Evolutionary conservation across 805 yeast genomes (phyloP), one percentile per base, ranked within the genome.

Genomic region (Wickerhamomyces queroliae): DNA sequence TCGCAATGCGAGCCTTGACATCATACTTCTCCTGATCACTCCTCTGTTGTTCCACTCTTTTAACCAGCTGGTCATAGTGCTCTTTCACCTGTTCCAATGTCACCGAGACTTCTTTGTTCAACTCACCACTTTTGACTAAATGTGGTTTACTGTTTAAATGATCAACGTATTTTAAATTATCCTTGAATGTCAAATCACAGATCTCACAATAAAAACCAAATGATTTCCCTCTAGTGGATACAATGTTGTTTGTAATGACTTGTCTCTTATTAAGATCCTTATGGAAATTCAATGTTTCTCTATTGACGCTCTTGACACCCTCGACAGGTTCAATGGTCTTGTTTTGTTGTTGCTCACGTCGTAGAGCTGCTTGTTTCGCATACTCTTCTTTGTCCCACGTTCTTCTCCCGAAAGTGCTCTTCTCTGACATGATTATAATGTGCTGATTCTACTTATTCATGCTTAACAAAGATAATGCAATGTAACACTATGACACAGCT

Each of bases 161-260:
- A 55, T 90, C 95, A 4, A 87, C 70, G 56, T 80, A 78, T 45
- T 88, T 83, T 48, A 88, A 63, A 41, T 84, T 83, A 56, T 93
- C 97, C 53, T 88, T 80, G 62, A 77, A 91, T 2, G 91, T 81
- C 42, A 86, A 59, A 46, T 82, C 76, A 60, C 99, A 93, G 2
- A 76, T 59, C 10, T 82, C 84, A 61, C 99, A 93, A 50, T 74
- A 74, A 61, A 91, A 91, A 18, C 97, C 96, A 44, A 86, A 85
- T 20, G 84, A 76, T 40, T 71, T 71, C 39, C 88, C 77, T 44
- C 55, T 56, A 30, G 67, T 69, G 16, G 50, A 59, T 0, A 56
- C 48, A 7, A 56, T 50, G 18, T 58, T 46, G 1, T 58, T 49
- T 1, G 60, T 56, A 3, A 64, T 54, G 1, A 67, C 45, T 13